Base-by-base conservation (phyloP, 2,329 filamentous ascomycete species). In the Stagonosporopsis tanaceti region DNA sequence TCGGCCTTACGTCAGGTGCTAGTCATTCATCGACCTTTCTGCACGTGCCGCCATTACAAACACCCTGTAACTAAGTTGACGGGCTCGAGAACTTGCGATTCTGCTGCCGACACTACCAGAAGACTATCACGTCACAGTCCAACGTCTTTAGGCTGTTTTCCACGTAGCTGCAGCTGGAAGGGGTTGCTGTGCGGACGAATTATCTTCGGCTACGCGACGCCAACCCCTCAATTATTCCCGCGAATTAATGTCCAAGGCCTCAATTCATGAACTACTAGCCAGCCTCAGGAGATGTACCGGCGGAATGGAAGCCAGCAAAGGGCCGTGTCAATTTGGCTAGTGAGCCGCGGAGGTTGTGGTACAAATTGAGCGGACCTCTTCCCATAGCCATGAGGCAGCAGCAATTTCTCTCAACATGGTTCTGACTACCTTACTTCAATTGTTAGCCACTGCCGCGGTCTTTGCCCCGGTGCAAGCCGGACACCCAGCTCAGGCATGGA, bases 401-500 rank as follows among this genome's bases (percentile, higher is more conserved):
- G 20, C 25, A 12, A n/a, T 35, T 30, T 4, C 37, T 52, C 20
- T 42, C 61, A 48, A 54, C 57, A 53, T 68, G 66, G 55, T 63
- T 57, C 20, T 50, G 17, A n/a, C 35, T 27, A 51, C 37, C 12
- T n/a, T 53, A 15, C 20, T 64, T 22, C 60, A 60, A 41, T 34
- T 70, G 42, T 53, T 73, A 54, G 58, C 62, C 40, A 53, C 65
- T 11, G 66, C 52, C 40, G 50, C 71, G 40, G 65, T 61, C 24
- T 60, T 71, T 50, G 57, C 64, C 39, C 42, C 53, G 39, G 66
- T 54, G 9, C 22, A 61, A 44, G 62, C 64, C 9, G 57, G 58
- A 0, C 45, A 60, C 5, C 47, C 59, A 12, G 57, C 59, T 12
- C 53, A 58, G 6, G 61, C 53, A 42, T 80, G 78, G 80, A 66